Evolutionary conservation across 2,329 filamentous ascomycete genomes (phyloP).

Genomic region (Eutypa lata): DNA sequence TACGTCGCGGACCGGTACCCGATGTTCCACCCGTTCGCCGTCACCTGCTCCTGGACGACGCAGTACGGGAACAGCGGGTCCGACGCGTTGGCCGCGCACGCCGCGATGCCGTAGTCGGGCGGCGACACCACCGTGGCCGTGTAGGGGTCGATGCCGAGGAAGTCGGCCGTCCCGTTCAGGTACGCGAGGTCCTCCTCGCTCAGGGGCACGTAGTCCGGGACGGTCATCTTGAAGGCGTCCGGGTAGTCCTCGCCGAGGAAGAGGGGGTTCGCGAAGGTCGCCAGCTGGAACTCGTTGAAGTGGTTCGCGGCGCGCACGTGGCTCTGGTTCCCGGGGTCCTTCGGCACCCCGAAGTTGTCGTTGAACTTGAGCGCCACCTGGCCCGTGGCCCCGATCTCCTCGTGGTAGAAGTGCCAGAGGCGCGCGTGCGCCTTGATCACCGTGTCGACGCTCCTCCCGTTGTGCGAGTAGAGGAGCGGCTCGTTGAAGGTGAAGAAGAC

Average conservation of each 20-base stretch:
- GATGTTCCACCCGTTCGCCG: slow-evolving; percentile 54
- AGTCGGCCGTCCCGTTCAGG: slow-evolving; percentile 50
- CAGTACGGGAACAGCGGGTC: slow-evolving; percentile 50
- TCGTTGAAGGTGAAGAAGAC: slow-evolving; percentile 55
- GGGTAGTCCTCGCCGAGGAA: slow-evolving; percentile 51
- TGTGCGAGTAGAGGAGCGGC: slow-evolving; percentile 39
- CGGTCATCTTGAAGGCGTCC: slow-evolving; percentile 40
- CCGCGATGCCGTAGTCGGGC: slow-evolving; percentile 41
- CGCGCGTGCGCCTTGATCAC: slow-evolving; percentile 47
- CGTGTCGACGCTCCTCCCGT: slow-evolving; percentile 36
- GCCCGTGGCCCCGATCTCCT: slow-evolving; percentile 48
- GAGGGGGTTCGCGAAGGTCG: slow-evolving; percentile 50
- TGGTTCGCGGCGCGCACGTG: slow-evolving; percentile 44
- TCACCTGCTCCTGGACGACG: slow-evolving; percentile 43
- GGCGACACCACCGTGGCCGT: slow-evolving; percentile 32
- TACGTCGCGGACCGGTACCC: slow-evolving; percentile 54
- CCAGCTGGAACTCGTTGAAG: slow-evolving; percentile 46
- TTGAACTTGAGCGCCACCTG: slow-evolving; percentile 49
- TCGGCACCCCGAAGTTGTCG: slow-evolving; percentile 49
- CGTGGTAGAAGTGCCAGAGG: slow-evolving; percentile 51
- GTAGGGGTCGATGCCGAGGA: slow-evolving; percentile 57
- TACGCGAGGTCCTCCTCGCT: slow-evolving; percentile 45
- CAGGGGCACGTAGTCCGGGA: slow-evolving; percentile 44
- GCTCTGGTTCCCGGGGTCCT: slow-evolving; percentile 33
- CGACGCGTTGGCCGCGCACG: slow-evolving; percentile 44